Evolutionary conservation across 352 stramenopile species (phyloP), one percentile per base, ranked within the genome.

Genomic region (Lagenidium sp.): DNA sequence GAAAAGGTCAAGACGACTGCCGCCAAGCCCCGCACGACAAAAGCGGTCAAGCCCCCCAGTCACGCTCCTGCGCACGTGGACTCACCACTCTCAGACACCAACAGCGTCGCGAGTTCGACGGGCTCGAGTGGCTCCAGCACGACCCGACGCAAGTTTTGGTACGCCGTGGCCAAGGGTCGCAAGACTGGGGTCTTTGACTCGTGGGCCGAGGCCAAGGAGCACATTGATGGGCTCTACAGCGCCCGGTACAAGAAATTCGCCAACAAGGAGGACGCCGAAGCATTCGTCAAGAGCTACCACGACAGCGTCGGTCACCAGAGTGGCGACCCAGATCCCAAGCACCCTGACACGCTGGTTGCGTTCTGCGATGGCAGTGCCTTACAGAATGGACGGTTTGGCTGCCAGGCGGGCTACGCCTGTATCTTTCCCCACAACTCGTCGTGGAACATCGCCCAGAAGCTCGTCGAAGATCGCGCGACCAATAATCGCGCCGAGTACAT

Each of bases 321-420:
- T 1, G 41, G 37, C 0, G 57, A 80, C 28, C 65, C 65, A 15
- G 60, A 85, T 22, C 77, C 73, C 0, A 61, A 68, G 25, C 60
- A 84, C 20, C 42, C 60, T 0, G 55, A 60, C 10, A 71, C 65
- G 18, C 64, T 88, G 15, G 73, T 87, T n/a, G 75, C 74, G 0
- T 91, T 91, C 31, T 91, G 78, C 50, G 78, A 85, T 47, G 78
- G 73, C 0, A 87, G 73, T 32, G 78, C 75, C 2, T 50, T 88
- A 16, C 44, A 78, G 30, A 87, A 91, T 35, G 73, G 73, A 24
- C 68, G 40, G 5, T 57, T 55, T 4, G 56, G 55, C 4, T 83
- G 74, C 37, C 63, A 66, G 12, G 78, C 73, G 0, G 78, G 73
- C 0, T 91, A 73, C 38, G 79, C 75, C 11, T 91, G 79, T 24